Conservation (phyloP, 2,329 filamentous ascomycete genomes). For the Alternaria ethzedia region DNA sequence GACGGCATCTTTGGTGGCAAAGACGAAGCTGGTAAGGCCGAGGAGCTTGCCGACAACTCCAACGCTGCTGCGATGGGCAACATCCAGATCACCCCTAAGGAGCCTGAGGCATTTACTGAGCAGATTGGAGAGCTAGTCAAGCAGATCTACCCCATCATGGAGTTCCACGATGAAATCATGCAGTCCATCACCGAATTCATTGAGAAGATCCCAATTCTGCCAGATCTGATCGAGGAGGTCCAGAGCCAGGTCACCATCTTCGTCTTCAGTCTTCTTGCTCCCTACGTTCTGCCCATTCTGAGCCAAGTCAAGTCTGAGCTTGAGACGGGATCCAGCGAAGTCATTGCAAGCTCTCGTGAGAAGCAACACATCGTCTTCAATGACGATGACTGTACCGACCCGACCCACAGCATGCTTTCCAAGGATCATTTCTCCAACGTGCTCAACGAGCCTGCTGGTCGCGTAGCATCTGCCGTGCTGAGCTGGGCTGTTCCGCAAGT, state of each 20-base stretch:
- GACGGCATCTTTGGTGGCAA: slow-evolving; percentile 78
- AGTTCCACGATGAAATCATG: slow-evolving; percentile 90
- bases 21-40: slow-evolving; percentile 75
- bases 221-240: slow-evolving; percentile 83
- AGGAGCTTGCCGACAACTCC: slow-evolving; percentile 80
- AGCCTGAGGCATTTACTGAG: slow-evolving; percentile 83
- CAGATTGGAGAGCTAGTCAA: slow-evolving; percentile 75
- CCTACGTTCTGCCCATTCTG: slow-evolving; percentile 85
- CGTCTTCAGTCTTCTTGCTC: slow-evolving; percentile 89
- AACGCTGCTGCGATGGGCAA: slow-evolving; percentile 77
- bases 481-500: slow-evolving; percentile 89
- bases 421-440: slow-evolving; percentile 94
- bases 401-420: slow-evolving; percentile 93
- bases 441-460: slow-evolving; percentile 87
- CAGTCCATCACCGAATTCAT: slow-evolving; percentile 78
- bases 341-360: slow-evolving; percentile 82
- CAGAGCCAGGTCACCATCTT: slow-evolving; percentile 88
- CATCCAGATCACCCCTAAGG: slow-evolving; percentile 73
- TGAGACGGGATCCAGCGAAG: slow-evolving; percentile 81
- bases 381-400: slow-evolving; percentile 77
- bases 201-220: slow-evolving; percentile 83
- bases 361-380: slow-evolving; percentile 89
- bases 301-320: slow-evolving; percentile 86
- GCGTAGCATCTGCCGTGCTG: slow-evolving; percentile 78
- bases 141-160: slow-evolving; percentile 86